Evolutionary conservation across 345 rosid species (phyloP).

Genomic region (Boechera divaricarpa): DNA sequence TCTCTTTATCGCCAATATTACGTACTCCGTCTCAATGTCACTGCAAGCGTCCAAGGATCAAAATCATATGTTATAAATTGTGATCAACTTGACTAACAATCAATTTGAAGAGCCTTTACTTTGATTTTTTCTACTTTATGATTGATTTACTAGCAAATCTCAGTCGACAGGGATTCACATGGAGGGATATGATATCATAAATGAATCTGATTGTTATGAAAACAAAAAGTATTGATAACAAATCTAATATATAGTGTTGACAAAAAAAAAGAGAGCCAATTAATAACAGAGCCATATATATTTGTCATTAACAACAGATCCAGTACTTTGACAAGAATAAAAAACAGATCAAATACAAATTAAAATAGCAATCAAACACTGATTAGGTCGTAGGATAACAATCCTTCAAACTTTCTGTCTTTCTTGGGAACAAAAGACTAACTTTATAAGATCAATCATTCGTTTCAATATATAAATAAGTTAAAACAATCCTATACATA

Average conservation of each 20-base stretch:
- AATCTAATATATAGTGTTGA: slow-evolving; percentile 14
- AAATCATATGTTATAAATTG: not conserved
- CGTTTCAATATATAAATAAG: slow-evolving; percentile 6
- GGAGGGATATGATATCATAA: slow-evolving; percentile 19
- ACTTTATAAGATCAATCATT: not conserved
- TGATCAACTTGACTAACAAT: slow-evolving; percentile 26
- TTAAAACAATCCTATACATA: not conserved
- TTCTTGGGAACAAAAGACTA: no score
- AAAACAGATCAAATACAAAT: slow-evolving; percentile 5
- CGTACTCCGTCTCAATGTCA: slow-evolving; percentile 17
- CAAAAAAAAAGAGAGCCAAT: not conserved
- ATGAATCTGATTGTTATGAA: slow-evolving; percentile 1
- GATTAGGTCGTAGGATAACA: slow-evolving; percentile 1
- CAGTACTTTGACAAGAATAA: slow-evolving; percentile 12
- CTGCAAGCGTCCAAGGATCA: slow-evolving; percentile 21
- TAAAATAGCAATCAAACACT: slow-evolving; percentile 6
- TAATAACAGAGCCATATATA: not conserved
- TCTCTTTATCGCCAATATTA: slow-evolving; percentile 5
- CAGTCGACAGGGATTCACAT: slow-evolving; percentile 23
- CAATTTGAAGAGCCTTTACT: slow-evolving; percentile 18
- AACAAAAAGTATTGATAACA: not conserved
- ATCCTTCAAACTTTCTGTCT: not conserved
- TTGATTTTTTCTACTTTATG: slow-evolving; percentile 2
- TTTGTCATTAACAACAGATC: slow-evolving; percentile 13
- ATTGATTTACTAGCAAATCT: slow-evolving; percentile 19